Conservation (phyloP, 2,329 filamentous ascomycete species). For the Coniochaeta prunicola region DNA sequence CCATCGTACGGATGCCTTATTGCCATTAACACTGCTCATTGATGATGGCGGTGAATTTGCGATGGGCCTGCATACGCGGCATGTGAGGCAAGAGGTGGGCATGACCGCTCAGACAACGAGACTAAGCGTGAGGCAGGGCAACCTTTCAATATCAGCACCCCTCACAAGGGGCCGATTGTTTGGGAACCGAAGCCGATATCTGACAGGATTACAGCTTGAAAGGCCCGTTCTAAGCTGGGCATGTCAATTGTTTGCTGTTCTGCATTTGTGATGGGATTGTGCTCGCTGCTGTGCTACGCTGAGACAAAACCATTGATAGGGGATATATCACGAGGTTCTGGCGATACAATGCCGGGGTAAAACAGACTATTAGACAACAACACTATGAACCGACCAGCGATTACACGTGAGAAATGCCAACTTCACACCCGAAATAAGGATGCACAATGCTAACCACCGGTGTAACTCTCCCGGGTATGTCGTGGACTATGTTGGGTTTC, state of each 20-base stretch:
- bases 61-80: not conserved
- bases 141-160: not conserved
- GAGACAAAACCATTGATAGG: no score
- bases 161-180: not conserved
- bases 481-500: not conserved
- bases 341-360: no score
- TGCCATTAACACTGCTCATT: not conserved
- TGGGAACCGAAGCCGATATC: not conserved
- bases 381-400: no score
- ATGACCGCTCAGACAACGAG: not conserved
- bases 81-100: not conserved
- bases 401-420: no score
- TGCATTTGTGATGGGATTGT: no score
- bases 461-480: not conserved
- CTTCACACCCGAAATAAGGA: no score
- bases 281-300: no score
- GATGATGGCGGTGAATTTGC: not conserved
- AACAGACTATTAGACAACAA: no score
- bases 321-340: no score
- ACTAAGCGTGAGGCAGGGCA: not conserved
- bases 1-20: not conserved
- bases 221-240: not conserved
- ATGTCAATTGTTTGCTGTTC: not conserved
- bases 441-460: no score
- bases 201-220: not conserved